Evolutionary conservation across 176 grass and related monocot species (phyloP).

Genomic region (Pontederia crassipes): DNA sequence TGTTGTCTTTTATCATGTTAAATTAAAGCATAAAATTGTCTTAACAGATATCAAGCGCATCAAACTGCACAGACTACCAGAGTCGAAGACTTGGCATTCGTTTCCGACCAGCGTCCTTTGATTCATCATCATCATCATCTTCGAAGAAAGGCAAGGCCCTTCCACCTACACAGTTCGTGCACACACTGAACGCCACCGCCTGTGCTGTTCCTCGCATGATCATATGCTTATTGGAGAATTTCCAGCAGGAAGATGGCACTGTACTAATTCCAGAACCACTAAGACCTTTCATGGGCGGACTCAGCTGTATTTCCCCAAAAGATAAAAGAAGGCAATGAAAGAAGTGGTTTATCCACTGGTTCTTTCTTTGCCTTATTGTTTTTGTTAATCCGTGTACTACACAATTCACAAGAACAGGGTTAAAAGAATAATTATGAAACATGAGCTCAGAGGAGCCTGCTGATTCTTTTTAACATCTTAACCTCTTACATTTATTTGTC

Average conservation of each 20-base stretch:
- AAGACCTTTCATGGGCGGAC: conserved; percentile 65
- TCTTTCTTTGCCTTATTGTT: too few relatives aligned
- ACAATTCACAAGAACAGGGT: too few relatives aligned
- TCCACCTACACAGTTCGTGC: conserved; percentile 55
- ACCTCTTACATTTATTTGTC: too few relatives aligned
- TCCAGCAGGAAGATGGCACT: conserved; percentile 55
- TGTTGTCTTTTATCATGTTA: too few relatives aligned
- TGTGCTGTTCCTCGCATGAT: conserved; percentile 87
- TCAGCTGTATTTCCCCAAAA: conserved; percentile 38
- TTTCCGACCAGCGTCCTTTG: conserved; percentile 44
- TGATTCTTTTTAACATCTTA: too few relatives aligned
- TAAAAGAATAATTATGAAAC: too few relatives aligned
- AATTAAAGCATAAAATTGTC: not conserved
- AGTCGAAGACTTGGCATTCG: conserved; percentile 74
- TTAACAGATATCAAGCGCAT: conserved; percentile 80
- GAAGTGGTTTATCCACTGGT: too few relatives aligned
- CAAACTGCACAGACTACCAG: conserved; percentile 95
- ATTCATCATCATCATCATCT: conserved; percentile 14
- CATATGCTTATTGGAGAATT: conserved; percentile 73
- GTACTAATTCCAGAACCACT: conserved; percentile 53
- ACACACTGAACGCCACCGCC: conserved; percentile 74
- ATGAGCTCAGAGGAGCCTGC: too few relatives aligned
- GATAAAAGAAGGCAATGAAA: not conserved
- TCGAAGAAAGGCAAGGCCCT: conserved; percentile 64
- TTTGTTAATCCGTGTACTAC: too few relatives aligned